phyloP scores from a whole-genome alignment of 2,329 filamentous ascomycete genomes.

The Fusarium sp. region DNA sequence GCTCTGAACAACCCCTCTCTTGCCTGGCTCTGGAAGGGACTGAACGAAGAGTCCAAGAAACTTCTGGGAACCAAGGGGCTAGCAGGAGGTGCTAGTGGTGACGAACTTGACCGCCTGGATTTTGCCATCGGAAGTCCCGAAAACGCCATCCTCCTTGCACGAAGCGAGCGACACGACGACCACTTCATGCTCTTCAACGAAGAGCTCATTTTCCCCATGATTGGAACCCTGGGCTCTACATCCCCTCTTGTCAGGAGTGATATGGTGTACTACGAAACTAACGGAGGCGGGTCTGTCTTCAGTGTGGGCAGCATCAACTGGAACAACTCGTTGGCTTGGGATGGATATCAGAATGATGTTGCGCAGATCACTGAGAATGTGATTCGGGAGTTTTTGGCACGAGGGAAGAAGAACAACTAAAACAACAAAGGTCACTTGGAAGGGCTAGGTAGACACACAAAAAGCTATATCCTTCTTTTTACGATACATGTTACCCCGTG shows the following conservation, averaged over 20 bases:
- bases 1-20: background rate
- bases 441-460: background rate
- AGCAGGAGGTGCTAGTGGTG: background rate
- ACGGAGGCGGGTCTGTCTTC: slow-evolving; percentile 11
- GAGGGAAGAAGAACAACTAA: background rate
- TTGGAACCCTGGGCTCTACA: background rate
- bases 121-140: background rate
- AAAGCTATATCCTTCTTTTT: background rate
- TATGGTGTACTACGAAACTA: background rate
- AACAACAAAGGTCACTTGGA: no score
- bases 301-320: slow-evolving; percentile 19
- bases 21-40: background rate
- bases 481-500: background rate
- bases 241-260: background rate
- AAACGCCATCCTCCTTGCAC: background rate
- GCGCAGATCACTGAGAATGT: slow-evolving; percentile 14
- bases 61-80: background rate
- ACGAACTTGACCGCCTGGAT: background rate
- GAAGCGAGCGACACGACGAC: slow-evolving; percentile 2
- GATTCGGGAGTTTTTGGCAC: background rate
- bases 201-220: slow-evolving; percentile 11
- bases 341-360: slow-evolving; percentile 12
- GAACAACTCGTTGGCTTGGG: slow-evolving; percentile 19
- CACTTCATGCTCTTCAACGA: slow-evolving; percentile 15
- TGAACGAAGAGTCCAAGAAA: background rate